Percentiles rank a stretch among this genome's conserved stretches.
Conservation (phyloP, 1,284 basidiomycete species). For the Marasmius fiardii region DNA sequence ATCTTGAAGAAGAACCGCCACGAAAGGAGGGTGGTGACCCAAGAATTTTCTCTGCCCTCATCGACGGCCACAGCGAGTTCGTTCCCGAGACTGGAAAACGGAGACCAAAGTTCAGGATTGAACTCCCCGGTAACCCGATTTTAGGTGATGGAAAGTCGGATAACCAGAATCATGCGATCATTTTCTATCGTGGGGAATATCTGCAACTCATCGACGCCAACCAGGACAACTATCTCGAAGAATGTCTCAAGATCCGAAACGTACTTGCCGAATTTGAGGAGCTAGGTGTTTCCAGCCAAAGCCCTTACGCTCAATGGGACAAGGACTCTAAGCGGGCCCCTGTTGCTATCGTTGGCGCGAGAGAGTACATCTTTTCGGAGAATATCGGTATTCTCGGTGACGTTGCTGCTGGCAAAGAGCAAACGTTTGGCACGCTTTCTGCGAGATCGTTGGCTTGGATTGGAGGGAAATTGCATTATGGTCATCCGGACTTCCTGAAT, state of each 20-base stretch:
- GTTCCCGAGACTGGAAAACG: constrained; percentile 85
- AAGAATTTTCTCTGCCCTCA: constrained; percentile 92
- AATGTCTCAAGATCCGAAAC: constrained; percentile 99
- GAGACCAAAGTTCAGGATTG: constrained; percentile 96
- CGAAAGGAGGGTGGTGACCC: constrained; percentile 95
- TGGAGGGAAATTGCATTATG: constrained; percentile 98
- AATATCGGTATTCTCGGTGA: constrained; percentile 99
- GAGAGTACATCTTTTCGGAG: constrained; percentile 99
- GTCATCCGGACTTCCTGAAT: constrained; percentile 98
- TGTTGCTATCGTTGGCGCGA: constrained; percentile 96
- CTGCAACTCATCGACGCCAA: constrained; percentile 99
- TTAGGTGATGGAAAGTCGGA: constrained; percentile 99
- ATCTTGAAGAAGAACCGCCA: constrained; percentile 93
- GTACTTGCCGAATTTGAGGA: constrained; percentile 99
- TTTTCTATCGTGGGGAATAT: constrained; percentile 99
- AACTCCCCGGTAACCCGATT: constrained; percentile 98
- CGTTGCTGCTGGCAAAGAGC: constrained; percentile 98
- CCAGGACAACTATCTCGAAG: constrained; percentile 99
- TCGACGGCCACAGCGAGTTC: constrained; percentile 98
- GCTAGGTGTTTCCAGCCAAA: constrained; percentile 81
- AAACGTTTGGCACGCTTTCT: constrained; percentile 97
- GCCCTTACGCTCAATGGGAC: constrained; percentile 89
- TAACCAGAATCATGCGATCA: constrained; percentile 99
- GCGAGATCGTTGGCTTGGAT: constrained; percentile 96
- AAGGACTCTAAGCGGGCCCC: constrained; percentile 87